Evolutionary conservation across 83 land plant genomes (phyloP), one percentile per base, ranked within the genome.

Genomic region (Picea abies): DNA sequence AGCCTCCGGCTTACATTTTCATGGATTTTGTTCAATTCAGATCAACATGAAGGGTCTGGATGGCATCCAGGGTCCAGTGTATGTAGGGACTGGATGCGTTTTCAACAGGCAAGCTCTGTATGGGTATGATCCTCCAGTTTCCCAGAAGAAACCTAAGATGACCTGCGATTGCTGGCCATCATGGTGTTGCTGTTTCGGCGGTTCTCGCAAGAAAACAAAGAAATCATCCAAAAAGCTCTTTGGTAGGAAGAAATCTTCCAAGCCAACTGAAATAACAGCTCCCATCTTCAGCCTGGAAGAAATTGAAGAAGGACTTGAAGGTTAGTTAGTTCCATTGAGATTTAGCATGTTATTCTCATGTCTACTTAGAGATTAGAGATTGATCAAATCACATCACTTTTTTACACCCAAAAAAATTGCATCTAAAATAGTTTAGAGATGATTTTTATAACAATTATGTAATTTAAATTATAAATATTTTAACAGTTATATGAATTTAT

Each of bases 21-120:
- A 8, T 22, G 10, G 23, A 26, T 26, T 20, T 20, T 26, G 70
- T 67, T 67, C 29, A 22, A 22, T 22, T 9, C 70, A 22, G 23
- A 94, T 94, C 81, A 94, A 94, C 88, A 90, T 94, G 96, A 89
- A 80, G 85, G 96, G 96, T 9, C 70, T 94, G 68, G 96, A 94
- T 86, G 96, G 96, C 19, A 89, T 94, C 22, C 96, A 94, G 85
- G 96, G 96, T 0, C 96, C 96, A 9, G 95, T 94, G 16, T 94
- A 94, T 79, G 96, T 94, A 1, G 96, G 96, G 39, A 94, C 96
- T 1, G 96, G 96, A 4, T 92, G 95, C 81, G 91, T 89, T 76
- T 94, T 94, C 90, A 92, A 92, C 78, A 70, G 95, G 69, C 95
- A 90, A 80, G 96, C 95, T 63, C 82, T 94, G 65, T 94, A 94